phyloP scores from a whole-genome alignment of 371 early-diverging fungal genomes.

The Ecytonucleospora hepatopenaei region DNA sequence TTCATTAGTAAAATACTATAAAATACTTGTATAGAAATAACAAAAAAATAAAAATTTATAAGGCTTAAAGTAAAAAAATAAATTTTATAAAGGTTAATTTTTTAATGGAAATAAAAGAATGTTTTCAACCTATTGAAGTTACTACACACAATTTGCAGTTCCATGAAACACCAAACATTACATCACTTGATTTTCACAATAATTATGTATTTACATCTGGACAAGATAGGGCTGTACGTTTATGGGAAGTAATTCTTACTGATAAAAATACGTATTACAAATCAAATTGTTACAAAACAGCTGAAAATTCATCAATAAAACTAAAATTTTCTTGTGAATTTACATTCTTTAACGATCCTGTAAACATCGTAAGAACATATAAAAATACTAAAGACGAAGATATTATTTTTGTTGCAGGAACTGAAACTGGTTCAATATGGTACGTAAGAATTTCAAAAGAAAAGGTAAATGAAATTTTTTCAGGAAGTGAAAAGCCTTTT shows the following conservation, averaged over 20 bases:
- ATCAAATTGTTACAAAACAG: constrained; percentile 38
- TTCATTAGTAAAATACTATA: neutral
- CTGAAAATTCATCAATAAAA: constrained; percentile 25
- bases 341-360: constrained; percentile 33
- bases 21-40: neutral
- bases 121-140: constrained; percentile 30
- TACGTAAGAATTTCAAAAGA: neutral
- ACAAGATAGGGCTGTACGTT: constrained; percentile 45
- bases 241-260: constrained; percentile 45
- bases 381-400: constrained; percentile 5
- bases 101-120: neutral
- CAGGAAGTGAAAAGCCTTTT: neutral
- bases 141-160: constrained; percentile 54
- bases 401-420: neutral
- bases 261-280: neutral
- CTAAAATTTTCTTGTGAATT: constrained; percentile 41
- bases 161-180: constrained; percentile 53
- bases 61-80: neutral
- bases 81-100: too few species aligned
- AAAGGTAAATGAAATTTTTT: neutral
- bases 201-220: constrained; percentile 52
- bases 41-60: neutral
- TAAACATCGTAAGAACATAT: constrained; percentile 50
- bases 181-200: constrained; percentile 32
- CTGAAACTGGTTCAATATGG: neutral